Conservation (phyloP, 78 protist species). For the Dictyostelium intermedium region DNA sequence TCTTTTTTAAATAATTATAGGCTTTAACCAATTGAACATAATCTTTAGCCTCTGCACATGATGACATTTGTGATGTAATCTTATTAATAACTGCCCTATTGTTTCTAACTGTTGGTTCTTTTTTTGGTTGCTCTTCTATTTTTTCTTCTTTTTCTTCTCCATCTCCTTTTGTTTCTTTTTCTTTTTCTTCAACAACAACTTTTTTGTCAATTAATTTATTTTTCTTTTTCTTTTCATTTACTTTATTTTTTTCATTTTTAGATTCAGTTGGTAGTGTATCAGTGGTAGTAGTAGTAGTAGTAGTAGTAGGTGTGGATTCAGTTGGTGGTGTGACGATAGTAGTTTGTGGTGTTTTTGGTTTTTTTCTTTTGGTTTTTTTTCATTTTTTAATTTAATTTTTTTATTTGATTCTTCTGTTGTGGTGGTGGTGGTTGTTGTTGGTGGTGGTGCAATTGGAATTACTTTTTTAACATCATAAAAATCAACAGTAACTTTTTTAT, state of each 20-base stretch:
- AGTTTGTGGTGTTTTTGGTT: neutral
- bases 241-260: neutral
- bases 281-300: neutral
- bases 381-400: neutral
- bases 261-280: neutral
- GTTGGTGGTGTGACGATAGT: neutral
- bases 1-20: slow-evolving; percentile 47
- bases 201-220: neutral
- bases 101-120: slow-evolving; percentile 41
- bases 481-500: slow-evolving; percentile 32
- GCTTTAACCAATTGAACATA: slow-evolving; percentile 1
- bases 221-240: neutral
- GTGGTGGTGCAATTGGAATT: neutral
- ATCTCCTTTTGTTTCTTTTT: neutral
- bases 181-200: too few species aligned
- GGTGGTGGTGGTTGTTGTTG: neutral
- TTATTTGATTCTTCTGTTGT: neutral
- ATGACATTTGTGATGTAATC: slow-evolving; percentile 64
- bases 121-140: neutral
- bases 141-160: neutral
- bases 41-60: slow-evolving; percentile 52
- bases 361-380: neutral
- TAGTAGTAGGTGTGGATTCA: neutral
- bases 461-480: slow-evolving; percentile 10
- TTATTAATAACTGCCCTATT: slow-evolving; percentile 58